Percentiles rank a stretch among this genome's conserved stretches.
phyloP scores from a whole-genome alignment of 208 protist genomes.

The Leishmania guyanensis region DNA sequence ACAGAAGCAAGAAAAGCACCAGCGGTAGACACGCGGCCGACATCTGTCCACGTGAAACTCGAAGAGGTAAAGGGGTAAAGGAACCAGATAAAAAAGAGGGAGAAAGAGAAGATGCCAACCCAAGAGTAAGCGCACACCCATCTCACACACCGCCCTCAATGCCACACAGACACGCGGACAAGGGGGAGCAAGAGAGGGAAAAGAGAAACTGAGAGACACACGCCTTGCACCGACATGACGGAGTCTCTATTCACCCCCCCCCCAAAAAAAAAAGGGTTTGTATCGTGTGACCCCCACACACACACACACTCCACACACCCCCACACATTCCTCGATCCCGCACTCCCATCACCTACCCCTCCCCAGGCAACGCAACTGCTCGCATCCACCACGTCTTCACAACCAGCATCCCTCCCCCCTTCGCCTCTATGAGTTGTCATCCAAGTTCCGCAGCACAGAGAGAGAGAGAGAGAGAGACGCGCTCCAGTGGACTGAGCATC shows the following conservation, averaged over 20 bases:
- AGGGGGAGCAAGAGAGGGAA: background rate
- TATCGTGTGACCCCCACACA: background rate
- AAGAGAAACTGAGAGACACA: background rate
- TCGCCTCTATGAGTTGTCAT: background rate
- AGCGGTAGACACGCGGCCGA: background rate
- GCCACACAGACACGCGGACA: background rate
- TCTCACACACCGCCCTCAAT: background rate
- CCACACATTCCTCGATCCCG: background rate
- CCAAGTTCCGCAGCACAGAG: background rate
- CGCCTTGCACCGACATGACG: background rate
- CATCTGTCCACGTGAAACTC: background rate
- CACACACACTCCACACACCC: no score
- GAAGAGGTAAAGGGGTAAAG: background rate
- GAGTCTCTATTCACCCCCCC: background rate
- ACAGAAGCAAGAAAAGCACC: background rate
- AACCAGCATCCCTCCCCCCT: background rate
- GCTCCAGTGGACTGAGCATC: slow-evolving; percentile 38
- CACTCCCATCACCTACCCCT: background rate
- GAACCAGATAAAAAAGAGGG: background rate
- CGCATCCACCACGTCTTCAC: background rate
- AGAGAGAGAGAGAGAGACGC: background rate
- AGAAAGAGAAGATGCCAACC: background rate
- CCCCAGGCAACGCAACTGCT: background rate
- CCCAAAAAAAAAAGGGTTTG: background rate
- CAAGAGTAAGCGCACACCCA: background rate